phyloP scores from a whole-genome alignment of 192 early-diverging fungal genomes.

The Coemansia sp. region DNA sequence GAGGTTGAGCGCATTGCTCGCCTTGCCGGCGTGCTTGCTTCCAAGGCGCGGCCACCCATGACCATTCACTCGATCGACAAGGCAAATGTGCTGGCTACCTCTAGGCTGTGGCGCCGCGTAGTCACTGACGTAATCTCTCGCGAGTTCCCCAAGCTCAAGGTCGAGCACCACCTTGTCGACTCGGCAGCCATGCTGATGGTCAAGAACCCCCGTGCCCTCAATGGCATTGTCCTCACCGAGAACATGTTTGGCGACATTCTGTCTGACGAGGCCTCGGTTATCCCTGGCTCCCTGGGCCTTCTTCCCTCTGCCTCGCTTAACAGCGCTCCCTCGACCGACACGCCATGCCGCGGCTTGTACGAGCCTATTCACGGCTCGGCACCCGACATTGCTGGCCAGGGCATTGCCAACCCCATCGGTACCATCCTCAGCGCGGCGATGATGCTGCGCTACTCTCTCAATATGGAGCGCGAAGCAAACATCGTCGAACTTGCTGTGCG shows the following conservation, averaged over 20 bases:
- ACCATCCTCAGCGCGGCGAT: constrained; percentile 95
- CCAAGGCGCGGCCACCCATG: constrained; percentile 74
- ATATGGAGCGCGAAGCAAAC: constrained; percentile 85
- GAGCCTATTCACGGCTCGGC: constrained; percentile 99
- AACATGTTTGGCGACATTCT: constrained; percentile 99
- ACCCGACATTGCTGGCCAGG: constrained; percentile 97
- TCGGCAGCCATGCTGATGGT: constrained; percentile 97
- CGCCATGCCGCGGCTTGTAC: constrained; percentile 82
- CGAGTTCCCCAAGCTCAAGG: constrained; percentile 86
- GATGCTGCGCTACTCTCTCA: constrained; percentile 93
- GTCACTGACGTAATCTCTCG: constrained; percentile 86
- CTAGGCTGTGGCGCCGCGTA: constrained; percentile 93
- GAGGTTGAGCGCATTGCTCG: constrained; percentile 97
- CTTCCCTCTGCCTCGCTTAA: constrained; percentile 90
- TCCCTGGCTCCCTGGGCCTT: constrained; percentile 91
- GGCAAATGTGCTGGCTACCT: constrained; percentile 97
- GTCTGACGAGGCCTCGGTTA: constrained; percentile 93
- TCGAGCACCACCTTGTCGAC: constrained; percentile 94
- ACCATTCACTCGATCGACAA: constrained; percentile 98
- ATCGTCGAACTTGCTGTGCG: constrained; percentile 92
- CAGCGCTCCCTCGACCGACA: constrained; percentile 76
- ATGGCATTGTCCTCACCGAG: constrained; percentile 96
- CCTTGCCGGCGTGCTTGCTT: constrained; percentile 83
- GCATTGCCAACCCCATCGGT: constrained; percentile 95
- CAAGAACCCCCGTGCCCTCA: constrained; percentile 83